Evolutionary conservation across 2,329 filamentous ascomycete species (phyloP), one percentile per base, ranked within the genome.

Genomic region (Alternaria atra): DNA sequence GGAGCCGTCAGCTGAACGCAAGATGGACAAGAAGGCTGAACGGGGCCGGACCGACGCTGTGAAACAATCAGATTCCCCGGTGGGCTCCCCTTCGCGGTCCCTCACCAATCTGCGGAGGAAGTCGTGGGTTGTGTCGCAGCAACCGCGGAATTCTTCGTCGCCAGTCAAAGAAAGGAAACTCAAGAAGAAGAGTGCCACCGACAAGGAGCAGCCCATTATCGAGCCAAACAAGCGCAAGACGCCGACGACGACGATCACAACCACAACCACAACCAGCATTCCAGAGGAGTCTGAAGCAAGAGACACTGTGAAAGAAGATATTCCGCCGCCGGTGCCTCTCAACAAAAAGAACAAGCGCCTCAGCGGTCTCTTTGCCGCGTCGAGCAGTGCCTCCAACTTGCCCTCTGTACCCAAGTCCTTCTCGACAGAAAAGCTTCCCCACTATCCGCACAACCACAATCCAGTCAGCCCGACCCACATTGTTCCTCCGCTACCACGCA

Each of bases 341-440:
- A 73, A 67, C 55, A 79, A 79, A 61, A 78, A 76, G 65, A 69
- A 73, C 52, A 78, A 77, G 56, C 70, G 75, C 43, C 68, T 77
- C 29, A 78, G 76, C 44, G 72, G 72, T 12, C 61, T 79, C 40
- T 74, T 79, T 60, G 73, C 63, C 52, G 52, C 70, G 3, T 67
- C 73, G 2, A 43, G 71, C 51, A 66, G 67, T 42, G 64, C 65
- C 5, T 79, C 80, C 20, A 66, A 76, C 34, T 66, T 82, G 42
- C 80, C 80, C n/a, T 66, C 72, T 2, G 63, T 84, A 13, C 81
- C 81, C 17, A 82, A 82, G 58, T 84, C 82, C 0, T 84, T 84
- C 67, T 84, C 83, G 8, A 83, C 81, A 2, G 82, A 84, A 53
- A 75, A 78, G 52, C 71, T 84, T 7, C 80, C 81, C 5, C 72